Base-by-base conservation (phyloP, 306 rosid genomes). In the Carpinus fangiana region DNA sequence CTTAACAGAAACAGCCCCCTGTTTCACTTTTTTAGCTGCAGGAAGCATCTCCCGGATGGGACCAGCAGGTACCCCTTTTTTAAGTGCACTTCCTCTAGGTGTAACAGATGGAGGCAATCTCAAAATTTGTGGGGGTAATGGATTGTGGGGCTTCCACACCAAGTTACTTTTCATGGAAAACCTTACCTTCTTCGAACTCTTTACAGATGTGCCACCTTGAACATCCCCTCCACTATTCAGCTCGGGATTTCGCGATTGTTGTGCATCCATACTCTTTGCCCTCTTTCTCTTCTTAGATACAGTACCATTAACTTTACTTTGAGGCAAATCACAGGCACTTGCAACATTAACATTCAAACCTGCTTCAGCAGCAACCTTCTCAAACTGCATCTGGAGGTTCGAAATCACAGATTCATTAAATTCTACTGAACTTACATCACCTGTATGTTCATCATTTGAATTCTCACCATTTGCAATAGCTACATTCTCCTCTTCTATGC, bases 11-110 rank as follows among this genome's bases (percentile, higher is more conserved):
- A 73, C 83, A 56, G 77, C 81, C 72, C 88, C 83, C 87, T 75
- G 61, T 84, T 81, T 93, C 72, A 64, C 73, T 88, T 83, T 96
- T 79, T 90, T 91, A 20, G 85, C 48, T 18, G 88, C 52, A 28
- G 61, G 81, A 73, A 82, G 79, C 86, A 88, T 84, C 87, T 96
- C 99, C 86, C 92, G 82, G 66, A 96, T 81, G 78, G 99, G 99
- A 76, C 99, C 99, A 65, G 98, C 90, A 38, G 93, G 93, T 34
- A 96, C 90, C 62, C 99, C 99, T 92, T 93, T 89, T 88, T 96
- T 96, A 59, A 96, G 98, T 9, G 99, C 99, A 88, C 99, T 96
- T 81, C 99, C 99, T 86, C 98, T 88, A 31, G 99, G 99, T 18
- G 98, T 91, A 56, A 78, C 97, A 59, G 99, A 90, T 51, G 99